Evolutionary conservation across 768 basidiomycete species (phyloP).

Genomic region (Pisolithus orientalis): DNA sequence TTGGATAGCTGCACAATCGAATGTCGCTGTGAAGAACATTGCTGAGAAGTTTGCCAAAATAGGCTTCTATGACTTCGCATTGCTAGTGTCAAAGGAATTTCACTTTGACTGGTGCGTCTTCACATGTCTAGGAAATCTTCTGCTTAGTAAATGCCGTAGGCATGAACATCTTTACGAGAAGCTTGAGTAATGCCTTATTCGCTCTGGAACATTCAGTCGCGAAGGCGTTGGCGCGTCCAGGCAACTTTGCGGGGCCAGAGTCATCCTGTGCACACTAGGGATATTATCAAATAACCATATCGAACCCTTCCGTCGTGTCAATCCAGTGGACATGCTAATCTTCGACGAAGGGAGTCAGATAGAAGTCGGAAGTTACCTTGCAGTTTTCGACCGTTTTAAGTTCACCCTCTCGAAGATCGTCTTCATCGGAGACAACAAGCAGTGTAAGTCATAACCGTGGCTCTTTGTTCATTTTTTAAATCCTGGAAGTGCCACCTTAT

Average conservation of each 20-base stretch:
- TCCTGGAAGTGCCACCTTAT: constrained; percentile 61
- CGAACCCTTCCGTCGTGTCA: constrained; percentile 11
- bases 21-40: constrained; percentile 51
- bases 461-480: neutral
- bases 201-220: too few relatives aligned
- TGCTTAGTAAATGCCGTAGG: constrained; percentile 22
- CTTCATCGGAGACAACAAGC: constrained; percentile 33
- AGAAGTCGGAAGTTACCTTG: constrained; percentile 28
- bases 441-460: constrained; percentile 18
- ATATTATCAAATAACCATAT: constrained; percentile 33
- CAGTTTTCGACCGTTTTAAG: constrained; percentile 15
- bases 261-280: constrained; percentile 43
- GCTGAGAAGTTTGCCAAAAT: constrained; percentile 36
- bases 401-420: constrained; percentile 20
- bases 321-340: constrained; percentile 32
- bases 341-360: constrained; percentile 40
- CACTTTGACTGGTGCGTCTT: constrained; percentile 37
- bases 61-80: constrained; percentile 29
- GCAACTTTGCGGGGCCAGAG: constrained; percentile 22
- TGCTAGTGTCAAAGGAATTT: constrained; percentile 41
- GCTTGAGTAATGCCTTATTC: too few relatives aligned
- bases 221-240: too few relatives aligned
- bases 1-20: too few relatives aligned
- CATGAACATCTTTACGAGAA: constrained; percentile 44
- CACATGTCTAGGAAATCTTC: neutral